Conservation (phyloP, 2,329 filamentous ascomycete genomes). For the Epichloe elymi region DNA sequence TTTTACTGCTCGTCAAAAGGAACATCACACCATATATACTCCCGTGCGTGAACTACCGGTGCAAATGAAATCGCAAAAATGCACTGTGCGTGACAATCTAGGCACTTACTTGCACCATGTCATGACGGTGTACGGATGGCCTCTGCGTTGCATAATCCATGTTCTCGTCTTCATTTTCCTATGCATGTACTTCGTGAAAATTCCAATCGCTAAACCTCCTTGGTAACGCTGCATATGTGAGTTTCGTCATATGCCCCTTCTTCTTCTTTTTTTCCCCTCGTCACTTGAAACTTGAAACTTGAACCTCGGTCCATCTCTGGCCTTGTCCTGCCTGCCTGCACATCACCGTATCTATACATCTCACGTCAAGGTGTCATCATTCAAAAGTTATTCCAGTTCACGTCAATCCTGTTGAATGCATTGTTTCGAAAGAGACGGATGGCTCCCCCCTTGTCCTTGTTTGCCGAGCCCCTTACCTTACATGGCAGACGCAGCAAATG, state of each 20-base stretch:
- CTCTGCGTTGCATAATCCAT: no score
- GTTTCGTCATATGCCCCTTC: not conserved
- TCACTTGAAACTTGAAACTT: not conserved
- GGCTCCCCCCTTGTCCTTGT: not conserved
- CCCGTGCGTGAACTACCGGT: no score
- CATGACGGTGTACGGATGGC: no score
- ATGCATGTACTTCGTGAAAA: not conserved
- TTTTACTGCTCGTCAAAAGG: no score
- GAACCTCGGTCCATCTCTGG: not conserved
- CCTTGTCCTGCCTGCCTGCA: not conserved
- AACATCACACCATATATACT: no score
- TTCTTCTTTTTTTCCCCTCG: not conserved
- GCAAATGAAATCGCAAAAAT: no score
- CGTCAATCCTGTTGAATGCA: not conserved
- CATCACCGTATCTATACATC: not conserved
- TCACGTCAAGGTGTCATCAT: not conserved
- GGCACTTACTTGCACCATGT: no score
- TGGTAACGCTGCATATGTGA: not conserved
- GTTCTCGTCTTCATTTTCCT: not conserved
- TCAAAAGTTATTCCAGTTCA: not conserved
- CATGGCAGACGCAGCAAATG: conserved; percentile 25
- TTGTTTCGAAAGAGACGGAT: not conserved
- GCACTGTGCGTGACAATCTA: no score
- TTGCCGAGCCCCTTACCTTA: not conserved
- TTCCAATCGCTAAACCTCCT: not conserved